phyloP scores from a whole-genome alignment of 495 filamentous ascomycete species.

The Neohortaea acidophila region DNA sequence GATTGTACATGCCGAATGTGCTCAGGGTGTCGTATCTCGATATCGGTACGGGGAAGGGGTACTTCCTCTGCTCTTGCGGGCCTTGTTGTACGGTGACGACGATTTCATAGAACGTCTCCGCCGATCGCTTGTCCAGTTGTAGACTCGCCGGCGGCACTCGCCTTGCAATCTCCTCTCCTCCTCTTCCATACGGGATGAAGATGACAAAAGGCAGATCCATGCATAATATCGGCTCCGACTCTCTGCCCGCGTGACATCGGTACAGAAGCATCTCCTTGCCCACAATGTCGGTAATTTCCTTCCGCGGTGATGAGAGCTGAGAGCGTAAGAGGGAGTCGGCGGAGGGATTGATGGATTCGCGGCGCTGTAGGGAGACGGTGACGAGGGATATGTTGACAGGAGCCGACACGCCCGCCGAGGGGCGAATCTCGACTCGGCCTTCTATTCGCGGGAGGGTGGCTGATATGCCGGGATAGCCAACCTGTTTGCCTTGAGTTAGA shows the following conservation, averaged over 20 bases:
- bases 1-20: conserved; percentile 99
- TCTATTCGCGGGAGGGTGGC: conserved; percentile 94
- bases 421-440: conserved; percentile 94
- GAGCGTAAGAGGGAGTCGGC: conserved; percentile 89
- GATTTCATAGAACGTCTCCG: conserved; percentile 92
- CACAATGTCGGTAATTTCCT: conserved; percentile 81
- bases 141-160: conserved; percentile 85
- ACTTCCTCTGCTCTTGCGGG: conserved; percentile 69
- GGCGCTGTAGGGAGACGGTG: conserved; percentile 79
- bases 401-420: conserved; percentile 62
- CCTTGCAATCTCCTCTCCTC: conserved; percentile 70
- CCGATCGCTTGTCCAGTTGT: conserved; percentile 77
- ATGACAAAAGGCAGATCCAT: conserved; percentile 97
- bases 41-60: conserved; percentile 79
- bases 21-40: conserved; percentile 88
- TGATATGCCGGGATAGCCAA: conserved; percentile 95
- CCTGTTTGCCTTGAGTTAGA: conserved; percentile 19
- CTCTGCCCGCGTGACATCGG: conserved; percentile 65
- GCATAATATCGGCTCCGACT: conserved; percentile 74
- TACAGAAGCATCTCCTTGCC: conserved; percentile 91
- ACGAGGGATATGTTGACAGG: conserved; percentile 86
- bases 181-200: conserved; percentile 88
- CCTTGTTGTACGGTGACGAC: conserved; percentile 93
- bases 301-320: conserved; percentile 77
- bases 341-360: conserved; percentile 91